Evolutionary conservation across 306 rosid species (phyloP), one percentile per base, ranked within the genome.

Genomic region (Senna siamea): DNA sequence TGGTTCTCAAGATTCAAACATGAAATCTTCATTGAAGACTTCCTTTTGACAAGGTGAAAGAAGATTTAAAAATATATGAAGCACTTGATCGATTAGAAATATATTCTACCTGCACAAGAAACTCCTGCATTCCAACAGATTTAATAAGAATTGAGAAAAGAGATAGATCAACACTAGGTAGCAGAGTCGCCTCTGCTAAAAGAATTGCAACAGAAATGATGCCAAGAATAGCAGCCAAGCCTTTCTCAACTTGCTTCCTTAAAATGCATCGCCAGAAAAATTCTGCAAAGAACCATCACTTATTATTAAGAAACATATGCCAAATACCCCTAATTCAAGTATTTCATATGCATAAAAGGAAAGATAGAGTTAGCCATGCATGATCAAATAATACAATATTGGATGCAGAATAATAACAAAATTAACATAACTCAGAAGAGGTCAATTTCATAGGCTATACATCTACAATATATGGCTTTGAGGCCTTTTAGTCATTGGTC

Each of bases 101-200:
- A 32, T 54, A 78, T 57, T 70, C 48, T 85, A 93, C 98, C 98
- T 94, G 98, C 84, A 91, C 93, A 88, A 88, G 95, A 77, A 85
- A 87, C 81, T 94, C 98, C 83, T 84, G 87, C 52, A 84, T 79
- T 80, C 81, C 85, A 55, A 91, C 97, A 68, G 90, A 82, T 64
- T 88, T 91, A 73, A 94, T 85, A 46, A 91, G 96, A 82, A 94
- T 85, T 12, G 98, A 92, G 78, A 94, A 94, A 73, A 94, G 97
- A 55, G 98, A 94, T 51, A 94, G 83, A 88, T 94, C 87, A 51
- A 91, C 88, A 68, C 84, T 90, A 7, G 98, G 90, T 55, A 94
- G 91, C 55, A 91, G 85, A 57, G 97, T 94, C 65, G 98, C 98
- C 90, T 94, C 98, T 1, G 96, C 97, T 70, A 91, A 85, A 72